phyloP scores from a whole-genome alignment of 345 rosid genomes.

The Laguncularia racemosa region DNA sequence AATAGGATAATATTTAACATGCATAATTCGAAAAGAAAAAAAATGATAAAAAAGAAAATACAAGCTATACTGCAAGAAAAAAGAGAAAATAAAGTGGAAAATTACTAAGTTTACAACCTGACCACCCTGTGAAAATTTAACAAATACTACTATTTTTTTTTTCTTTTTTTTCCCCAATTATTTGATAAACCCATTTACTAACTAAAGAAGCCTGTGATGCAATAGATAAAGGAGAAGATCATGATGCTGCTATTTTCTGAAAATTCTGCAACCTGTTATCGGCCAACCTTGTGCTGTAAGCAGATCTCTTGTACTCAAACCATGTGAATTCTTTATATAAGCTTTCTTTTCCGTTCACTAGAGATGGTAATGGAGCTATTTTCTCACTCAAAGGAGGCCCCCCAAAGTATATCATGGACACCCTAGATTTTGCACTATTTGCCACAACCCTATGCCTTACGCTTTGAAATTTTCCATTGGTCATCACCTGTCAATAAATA shows the following conservation, averaged over 20 bases:
- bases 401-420: conserved; percentile 84
- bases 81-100: too few relatives aligned
- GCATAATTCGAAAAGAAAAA: too few relatives aligned
- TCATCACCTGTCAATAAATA: conserved; percentile 48
- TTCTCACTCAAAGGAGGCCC: conserved; percentile 68
- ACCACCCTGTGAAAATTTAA: too few relatives aligned
- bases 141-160: too few relatives aligned
- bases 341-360: conserved; percentile 46
- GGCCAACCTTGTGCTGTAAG: conserved; percentile 51
- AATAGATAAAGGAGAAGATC: background rate
- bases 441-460: conserved; percentile 82
- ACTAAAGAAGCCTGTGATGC: too few relatives aligned
- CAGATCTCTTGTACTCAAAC: conserved; percentile 70
- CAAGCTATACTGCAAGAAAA: too few relatives aligned
- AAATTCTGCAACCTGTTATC: conserved; percentile 55
- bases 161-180: too few relatives aligned
- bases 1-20: too few relatives aligned
- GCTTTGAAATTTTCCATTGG: conserved; percentile 83
- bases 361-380: conserved; percentile 49
- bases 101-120: too few relatives aligned
- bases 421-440: conserved; percentile 43
- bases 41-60: too few relatives aligned
- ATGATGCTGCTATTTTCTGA: conserved; percentile 38
- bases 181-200: background rate
- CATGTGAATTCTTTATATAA: conserved; percentile 82